Base-by-base conservation (phyloP, 1,139 yeast species). In the Hemisphaericaspora subhashii region DNA sequence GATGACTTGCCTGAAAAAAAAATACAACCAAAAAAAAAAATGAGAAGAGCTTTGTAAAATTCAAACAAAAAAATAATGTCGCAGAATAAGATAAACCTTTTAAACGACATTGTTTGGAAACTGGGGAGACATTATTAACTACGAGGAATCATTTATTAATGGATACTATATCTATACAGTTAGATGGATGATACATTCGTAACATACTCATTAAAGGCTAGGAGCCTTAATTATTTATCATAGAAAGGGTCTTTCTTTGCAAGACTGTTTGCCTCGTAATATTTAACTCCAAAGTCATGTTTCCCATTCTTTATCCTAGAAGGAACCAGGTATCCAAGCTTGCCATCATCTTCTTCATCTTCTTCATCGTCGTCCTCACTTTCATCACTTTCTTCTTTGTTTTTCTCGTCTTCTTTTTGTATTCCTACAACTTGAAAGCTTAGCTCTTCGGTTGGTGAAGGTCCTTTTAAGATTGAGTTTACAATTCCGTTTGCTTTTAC, bases 321-420 rank as follows among this genome's bases (percentile, higher is more conserved):
- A 2, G 48, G 48, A 14, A 33, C 40, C 45, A 45, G 47, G 23
- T 41, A 43, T 9, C 45, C 48, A 11, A 41, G 27, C 27, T 43
- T 40, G 12, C 38, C 45, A 14, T 33, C 28, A 14, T 16, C 34
- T 20, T 17, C 31, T 13, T 32, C 40, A 18, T 40, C 34, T 7
- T 38, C 35, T n/a, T 36, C 36, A 16, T 12, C 16, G 14, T 16
- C 21, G 10, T 29, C 36, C 12, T 29, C 41, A 12, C 31, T 31
- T 4, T 13, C 10, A 28, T 20, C 21, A 14, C 31, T 32, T 5
- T 28, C 22, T 10, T 20, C 15, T 26, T 31, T 12, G 15, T 34
- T 14, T 16, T 9, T n/a, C 4, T 28, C 22, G n/a, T 20, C 15
- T 26, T 31, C 21, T 23, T 34, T 14, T 16, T 9, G 18, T 15